A percentile compares a stretch with the other conserved stretches of the same genome.
Evolutionary conservation across 2,329 filamentous ascomycete species (phyloP).

Genomic region (Aspergillus ochraceoroseus): DNA sequence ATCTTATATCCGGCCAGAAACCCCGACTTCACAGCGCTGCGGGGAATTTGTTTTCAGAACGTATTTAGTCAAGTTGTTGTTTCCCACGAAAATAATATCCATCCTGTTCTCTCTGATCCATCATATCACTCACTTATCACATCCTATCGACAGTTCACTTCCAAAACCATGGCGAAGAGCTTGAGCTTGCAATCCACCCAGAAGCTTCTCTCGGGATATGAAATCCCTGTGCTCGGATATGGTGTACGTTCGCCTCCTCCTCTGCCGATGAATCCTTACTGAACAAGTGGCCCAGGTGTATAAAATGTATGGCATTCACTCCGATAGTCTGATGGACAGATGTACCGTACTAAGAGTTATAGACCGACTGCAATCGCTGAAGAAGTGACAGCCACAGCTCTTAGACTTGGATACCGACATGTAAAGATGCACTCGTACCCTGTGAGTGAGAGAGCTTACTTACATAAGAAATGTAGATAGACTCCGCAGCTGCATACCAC

Average conservation of each 20-base stretch:
- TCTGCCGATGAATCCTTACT: neutral
- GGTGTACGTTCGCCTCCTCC: conserved; percentile 32
- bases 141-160: too few species aligned
- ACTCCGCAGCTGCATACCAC: conserved; percentile 54
- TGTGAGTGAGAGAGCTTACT: neutral
- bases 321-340: neutral
- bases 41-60: too few species aligned
- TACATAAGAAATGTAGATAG: conserved; percentile 40
- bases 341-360: neutral
- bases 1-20: too few species aligned
- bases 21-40: too few species aligned
- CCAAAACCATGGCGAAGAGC: conserved; percentile 6
- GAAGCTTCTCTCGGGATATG: conserved; percentile 39
- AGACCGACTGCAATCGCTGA: conserved; percentile 56
- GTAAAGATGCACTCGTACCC: conserved; percentile 29
- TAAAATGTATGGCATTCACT: conserved; percentile 32
- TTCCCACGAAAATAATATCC: too few species aligned
- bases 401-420: conserved; percentile 55
- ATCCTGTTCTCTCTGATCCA: too few species aligned
- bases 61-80: too few species aligned
- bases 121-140: too few species aligned
- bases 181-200: conserved; percentile 35
- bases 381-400: conserved; percentile 53
- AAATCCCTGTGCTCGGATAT: conserved; percentile 41
- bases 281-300: too few species aligned